Base-by-base conservation (phyloP, 371 early-diverging fungal species). In the Umbelopsis sp. region DNA sequence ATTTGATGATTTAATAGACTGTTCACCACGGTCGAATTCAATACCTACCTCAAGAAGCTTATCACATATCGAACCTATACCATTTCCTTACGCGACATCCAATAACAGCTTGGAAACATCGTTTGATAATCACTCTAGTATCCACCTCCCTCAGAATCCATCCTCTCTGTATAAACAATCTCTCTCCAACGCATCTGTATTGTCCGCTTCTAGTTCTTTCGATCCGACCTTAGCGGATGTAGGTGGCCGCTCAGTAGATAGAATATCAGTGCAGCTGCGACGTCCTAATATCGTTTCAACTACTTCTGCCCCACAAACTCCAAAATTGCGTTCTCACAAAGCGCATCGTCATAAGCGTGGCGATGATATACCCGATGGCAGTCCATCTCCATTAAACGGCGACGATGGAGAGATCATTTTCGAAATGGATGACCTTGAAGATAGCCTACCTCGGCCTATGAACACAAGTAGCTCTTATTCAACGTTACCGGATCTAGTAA, bases 361-460 rank as follows among this genome's bases (percentile, higher is more conserved):
- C 65, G 37, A 57, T 35, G 35, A 57, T 57, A 57, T 57, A 57
- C 57, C 57, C 57, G 18, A 57, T 35, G n/a, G 29, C 12, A 35
- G 35, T 12, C 35, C 57, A 11, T 57, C 57, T 25, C 37, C 57
- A 2, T 29, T 16, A 18, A 70, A 66, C 9, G 25, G 67, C 12
- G 73, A 72, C 14, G 46, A 46, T 5, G 63, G 65, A 37, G 71
- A 74, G 18, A 72, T 65, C 35, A 46, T 80, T 29, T 80, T 80
- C 44, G 74, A 76, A 1, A 79, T 81, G 79, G 79, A 83, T 22
- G 79, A 77, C 44, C 65, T 77, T 9, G 45, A 67, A 16, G 65
- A 63, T 29, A 22, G 18, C 1, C 44, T 68, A 32, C 66, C 67
- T 37, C 11, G 10, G 24, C 14, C 44, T 48, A 29, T 48, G 16